Percentiles rank a stretch among this genome's conserved stretches.
Evolutionary conservation across 108 stramenopile genomes (phyloP).

Genomic region (Aurantiochytrium sp.): DNA sequence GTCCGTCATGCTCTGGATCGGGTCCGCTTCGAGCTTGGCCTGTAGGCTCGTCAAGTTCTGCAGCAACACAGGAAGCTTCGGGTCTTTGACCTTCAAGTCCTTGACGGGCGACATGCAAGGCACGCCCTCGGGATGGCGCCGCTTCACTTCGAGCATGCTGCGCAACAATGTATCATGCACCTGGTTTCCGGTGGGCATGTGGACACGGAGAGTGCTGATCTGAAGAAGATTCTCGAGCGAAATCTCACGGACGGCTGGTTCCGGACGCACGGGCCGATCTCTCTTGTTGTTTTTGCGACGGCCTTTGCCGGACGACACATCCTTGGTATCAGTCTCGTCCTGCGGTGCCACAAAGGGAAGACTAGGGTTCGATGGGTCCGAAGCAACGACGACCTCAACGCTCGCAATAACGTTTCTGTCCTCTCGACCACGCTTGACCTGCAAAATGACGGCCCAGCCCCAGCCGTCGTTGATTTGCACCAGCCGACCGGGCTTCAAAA

Average conservation of each 20-base stretch:
- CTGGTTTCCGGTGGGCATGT: constrained; percentile 55
- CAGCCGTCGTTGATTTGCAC: constrained; percentile 40
- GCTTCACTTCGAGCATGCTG: constrained; percentile 65
- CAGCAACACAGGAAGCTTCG: constrained; percentile 38
- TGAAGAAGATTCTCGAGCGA: constrained; percentile 63
- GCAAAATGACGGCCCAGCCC: constrained; percentile 78
- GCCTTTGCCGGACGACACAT: constrained; percentile 28
- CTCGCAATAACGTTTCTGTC: not conserved
- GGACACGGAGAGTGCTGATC: constrained; percentile 71
- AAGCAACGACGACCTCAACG: constrained; percentile 64
- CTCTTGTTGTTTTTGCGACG: constrained; percentile 26
- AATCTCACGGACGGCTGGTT: constrained; percentile 51
- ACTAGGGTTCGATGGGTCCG: constrained; percentile 33
- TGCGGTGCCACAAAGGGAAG: constrained; percentile 62
- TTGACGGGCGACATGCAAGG: constrained; percentile 81
- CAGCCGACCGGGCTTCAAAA: constrained; percentile 76
- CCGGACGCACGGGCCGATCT: too few relatives aligned
- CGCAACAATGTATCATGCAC: constrained; percentile 55
- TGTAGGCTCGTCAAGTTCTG: not conserved
- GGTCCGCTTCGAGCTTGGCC: not conserved
- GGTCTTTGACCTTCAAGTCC: constrained; percentile 71
- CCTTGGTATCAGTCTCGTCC: not conserved
- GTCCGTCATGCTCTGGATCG: not conserved
- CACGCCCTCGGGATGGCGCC: constrained; percentile 58
- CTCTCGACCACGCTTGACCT: constrained; percentile 43